phyloP scores from a whole-genome alignment of 2,329 filamentous ascomycete genomes.

The Lachnellula arida region DNA sequence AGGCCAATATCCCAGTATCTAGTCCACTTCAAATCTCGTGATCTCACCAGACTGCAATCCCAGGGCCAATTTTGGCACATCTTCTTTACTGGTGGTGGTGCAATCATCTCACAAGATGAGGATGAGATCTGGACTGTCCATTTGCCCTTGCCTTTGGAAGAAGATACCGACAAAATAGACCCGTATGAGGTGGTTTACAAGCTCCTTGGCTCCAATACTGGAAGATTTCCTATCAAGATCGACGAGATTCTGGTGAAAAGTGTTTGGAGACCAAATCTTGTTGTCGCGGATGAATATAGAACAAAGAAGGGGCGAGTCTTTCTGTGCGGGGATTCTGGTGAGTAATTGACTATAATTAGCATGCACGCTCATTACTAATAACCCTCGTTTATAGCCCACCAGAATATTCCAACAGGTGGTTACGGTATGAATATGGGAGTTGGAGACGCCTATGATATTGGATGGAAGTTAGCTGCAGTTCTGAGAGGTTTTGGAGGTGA shows the following conservation, averaged over 20 bases:
- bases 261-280: slow-evolving; percentile 30
- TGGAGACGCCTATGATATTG: slow-evolving; percentile 29
- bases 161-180: slow-evolving; percentile 19
- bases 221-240: slow-evolving; percentile 26
- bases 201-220: slow-evolving; percentile 19
- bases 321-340: slow-evolving; percentile 30
- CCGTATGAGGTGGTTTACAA: slow-evolving; percentile 24
- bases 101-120: slow-evolving; percentile 25
- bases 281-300: slow-evolving; percentile 26
- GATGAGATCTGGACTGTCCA: slow-evolving; percentile 32
- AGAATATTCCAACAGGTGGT: slow-evolving; percentile 31
- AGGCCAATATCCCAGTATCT: slow-evolving; percentile 13
- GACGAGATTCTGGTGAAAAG: slow-evolving; percentile 33
- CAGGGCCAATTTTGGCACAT: slow-evolving; percentile 23
- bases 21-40: slow-evolving; percentile 21
- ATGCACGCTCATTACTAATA: too few species aligned
- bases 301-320: slow-evolving; percentile 18
- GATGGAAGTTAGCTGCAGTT: slow-evolving; percentile 31
- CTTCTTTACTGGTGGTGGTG: slow-evolving; percentile 16
- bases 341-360: neutral
- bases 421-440: slow-evolving; percentile 35
- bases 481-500: slow-evolving; percentile 17
- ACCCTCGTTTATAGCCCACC: slow-evolving; percentile 21
- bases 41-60: slow-evolving; percentile 5
- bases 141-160: slow-evolving; percentile 10